Evolutionary conservation across 106 monocot genomes (phyloP).

Genomic region (Dendrobium catenatum): DNA sequence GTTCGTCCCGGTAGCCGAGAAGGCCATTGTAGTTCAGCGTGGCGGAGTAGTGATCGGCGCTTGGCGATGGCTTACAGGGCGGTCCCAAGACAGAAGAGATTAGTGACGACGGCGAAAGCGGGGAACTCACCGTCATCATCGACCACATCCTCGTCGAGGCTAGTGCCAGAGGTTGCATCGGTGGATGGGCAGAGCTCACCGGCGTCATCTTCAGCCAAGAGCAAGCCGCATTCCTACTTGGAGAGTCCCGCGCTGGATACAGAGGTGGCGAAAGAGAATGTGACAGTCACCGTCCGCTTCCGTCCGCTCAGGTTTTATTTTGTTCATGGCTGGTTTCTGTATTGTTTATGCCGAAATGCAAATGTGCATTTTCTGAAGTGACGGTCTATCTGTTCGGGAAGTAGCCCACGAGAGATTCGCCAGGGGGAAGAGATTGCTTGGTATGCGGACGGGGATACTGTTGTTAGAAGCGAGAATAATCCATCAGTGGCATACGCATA

Average conservation of each 20-base stretch:
- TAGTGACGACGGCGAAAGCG: not conserved
- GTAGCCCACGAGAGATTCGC: conserved; percentile 81
- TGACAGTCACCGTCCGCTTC: conserved; percentile 92
- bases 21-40: conserved; percentile 4
- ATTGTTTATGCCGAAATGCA: conserved; percentile 3
- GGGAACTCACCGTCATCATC: conserved; percentile 42
- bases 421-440: conserved; percentile 96
- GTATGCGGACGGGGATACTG: conserved; percentile 91
- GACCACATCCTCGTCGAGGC: conserved; percentile 48
- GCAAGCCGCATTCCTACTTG: conserved; percentile 26
- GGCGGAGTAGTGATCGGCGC: not conserved
- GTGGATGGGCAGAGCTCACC: conserved; percentile 62
- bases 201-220: conserved; percentile 39
- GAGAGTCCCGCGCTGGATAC: conserved; percentile 24
- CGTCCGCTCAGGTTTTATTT: conserved; percentile 79
- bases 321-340: not conserved
- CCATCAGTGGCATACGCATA: conserved; percentile 79
- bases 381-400: conserved; percentile 6
- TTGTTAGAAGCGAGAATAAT: conserved; percentile 73
- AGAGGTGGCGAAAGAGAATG: conserved; percentile 71
- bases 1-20: conserved; percentile 4
- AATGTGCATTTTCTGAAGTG: conserved; percentile 1
- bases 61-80: conserved; percentile 24
- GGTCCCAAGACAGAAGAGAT: conserved; percentile 14
- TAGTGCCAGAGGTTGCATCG: conserved; percentile 28